Evolutionary conservation across 176 grass and related monocot species (phyloP), one percentile per base, ranked within the genome.

Genomic region (Microstegium vimineum): DNA sequence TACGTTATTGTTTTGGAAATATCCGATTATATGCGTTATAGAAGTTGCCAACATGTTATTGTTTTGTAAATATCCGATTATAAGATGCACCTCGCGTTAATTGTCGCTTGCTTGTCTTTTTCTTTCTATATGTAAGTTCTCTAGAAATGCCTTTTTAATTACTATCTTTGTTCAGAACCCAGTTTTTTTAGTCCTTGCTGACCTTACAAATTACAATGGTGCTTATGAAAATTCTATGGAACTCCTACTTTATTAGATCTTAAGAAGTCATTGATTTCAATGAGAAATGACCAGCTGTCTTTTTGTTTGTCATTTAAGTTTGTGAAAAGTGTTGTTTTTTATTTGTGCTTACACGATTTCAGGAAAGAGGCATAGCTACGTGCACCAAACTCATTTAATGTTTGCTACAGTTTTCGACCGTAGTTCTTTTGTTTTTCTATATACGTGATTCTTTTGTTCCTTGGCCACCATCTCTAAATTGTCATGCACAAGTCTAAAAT

Each of bases 241-340:
- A 70, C 12, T 41, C 37, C 37, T 43, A 13, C 43, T 43, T n/a
- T n/a, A n/a, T n/a, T 43, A 4, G n/a, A 43, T 70, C 37, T n/a
- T 69, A 70, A 70, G 37, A 42, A 16, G 12, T 70, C 27, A n/a
- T 41, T 7, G n/a, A 26, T 69, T 42, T n/a, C n/a, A 27, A 4
- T 70, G 41, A 42, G n/a, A 42, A 70, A 41, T 1, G 0, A 4
- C 5, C 67, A 70, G 22, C 22, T 70, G 5, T 37, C 4, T 26
- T 69, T 70, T 71, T 70, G 37, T 70, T 70, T 70, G 37, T 1
- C 36, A 69, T 69, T 69, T 70, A 70, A 70, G 67, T 70, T 69
- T 71, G 22, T 69, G 37, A 16, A 43, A 7, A 27, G 13, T 26
- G 22, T 71, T 40, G 0, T 70, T 42, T 43, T 26, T 42, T 41